Base-by-base conservation (phyloP, 352 stramenopile species). In the Phytophthora hybrid region DNA sequence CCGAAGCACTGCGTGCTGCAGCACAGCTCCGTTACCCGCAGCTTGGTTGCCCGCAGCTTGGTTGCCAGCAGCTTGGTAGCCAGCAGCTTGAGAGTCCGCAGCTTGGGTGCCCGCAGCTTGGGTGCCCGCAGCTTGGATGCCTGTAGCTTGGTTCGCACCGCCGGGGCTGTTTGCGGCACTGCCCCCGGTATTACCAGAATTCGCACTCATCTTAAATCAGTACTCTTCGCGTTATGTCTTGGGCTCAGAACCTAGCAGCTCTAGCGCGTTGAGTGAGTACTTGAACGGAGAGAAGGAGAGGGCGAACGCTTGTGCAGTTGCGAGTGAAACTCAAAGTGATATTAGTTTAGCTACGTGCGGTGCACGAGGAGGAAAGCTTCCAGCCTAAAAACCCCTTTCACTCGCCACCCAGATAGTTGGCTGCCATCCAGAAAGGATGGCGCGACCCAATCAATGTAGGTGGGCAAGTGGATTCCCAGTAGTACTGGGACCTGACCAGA, bases 361-460 rank as follows among this genome's bases (percentile, higher is more conserved):
- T 51, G 44, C 44, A 51, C 14, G 44, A 21, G 14, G 44, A 23
- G 44, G 44, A 51, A 51, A 51, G 44, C 18, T 41, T 26, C 9
- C 8, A 41, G 34, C 34, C 34, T 41, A 55, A 55, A 55, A 55
- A n/a, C 18, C 47, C 47, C 44, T 55, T 55, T 31, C 47, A 55
- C 47, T 16, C 7, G 47, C 8, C 26, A 55, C 47, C 47, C 13
- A 52, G 18, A 52, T 21, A 52, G 46, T 52, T 52, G 46, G 14
- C 37, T 46, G 37, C 37, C 46, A 52, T 23, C 46, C 46, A 46
- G 14, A 46, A 52, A 52, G 46, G 46, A 23, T 52, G 46, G 46
- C 46, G 46, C 2, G 37, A 10, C 37, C 37, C 37, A 46, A 46
- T 46, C 37, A 46, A 46, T 16, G 2, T 16, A 16, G 37, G 37